phyloP scores from a whole-genome alignment of 139 green algal species.

The Coccomyxa sp. region DNA sequence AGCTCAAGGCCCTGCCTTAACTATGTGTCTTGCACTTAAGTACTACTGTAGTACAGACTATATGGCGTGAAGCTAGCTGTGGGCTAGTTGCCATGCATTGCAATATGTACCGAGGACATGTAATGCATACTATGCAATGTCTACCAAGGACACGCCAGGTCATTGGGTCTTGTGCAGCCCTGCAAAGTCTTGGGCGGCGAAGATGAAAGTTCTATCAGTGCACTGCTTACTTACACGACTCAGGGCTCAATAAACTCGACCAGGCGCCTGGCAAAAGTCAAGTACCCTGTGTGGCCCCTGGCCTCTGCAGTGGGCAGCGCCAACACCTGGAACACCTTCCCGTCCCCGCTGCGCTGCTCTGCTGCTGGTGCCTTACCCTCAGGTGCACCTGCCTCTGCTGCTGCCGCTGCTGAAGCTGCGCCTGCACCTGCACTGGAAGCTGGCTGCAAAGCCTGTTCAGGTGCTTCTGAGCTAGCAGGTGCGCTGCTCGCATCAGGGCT shows the following conservation, averaged over 20 bases:
- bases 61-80: too few relatives aligned
- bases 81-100: too few relatives aligned
- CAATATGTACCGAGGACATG: too few relatives aligned
- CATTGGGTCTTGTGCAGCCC: too few relatives aligned
- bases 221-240: too few relatives aligned
- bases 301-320: conserved; percentile 47
- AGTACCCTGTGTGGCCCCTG: conserved; percentile 84
- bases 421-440: neutral
- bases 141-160: too few relatives aligned
- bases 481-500: neutral
- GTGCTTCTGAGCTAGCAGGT: neutral
- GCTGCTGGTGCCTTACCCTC: neutral
- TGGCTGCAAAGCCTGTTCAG: neutral
- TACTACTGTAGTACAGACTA: too few relatives aligned
- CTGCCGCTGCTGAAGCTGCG: neutral
- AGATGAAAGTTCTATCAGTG: too few relatives aligned
- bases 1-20: too few relatives aligned
- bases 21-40: too few relatives aligned
- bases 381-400: neutral
- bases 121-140: too few relatives aligned
- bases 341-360: neutral
- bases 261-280: conserved; percentile 70
- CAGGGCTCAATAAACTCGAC: neutral
- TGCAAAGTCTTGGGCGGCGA: too few relatives aligned
- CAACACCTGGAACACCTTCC: conserved; percentile 23